Evolutionary conservation across 176 grass and related monocot genomes (phyloP), one percentile per base, ranked within the genome.

Genomic region (Eragrostis curvula): DNA sequence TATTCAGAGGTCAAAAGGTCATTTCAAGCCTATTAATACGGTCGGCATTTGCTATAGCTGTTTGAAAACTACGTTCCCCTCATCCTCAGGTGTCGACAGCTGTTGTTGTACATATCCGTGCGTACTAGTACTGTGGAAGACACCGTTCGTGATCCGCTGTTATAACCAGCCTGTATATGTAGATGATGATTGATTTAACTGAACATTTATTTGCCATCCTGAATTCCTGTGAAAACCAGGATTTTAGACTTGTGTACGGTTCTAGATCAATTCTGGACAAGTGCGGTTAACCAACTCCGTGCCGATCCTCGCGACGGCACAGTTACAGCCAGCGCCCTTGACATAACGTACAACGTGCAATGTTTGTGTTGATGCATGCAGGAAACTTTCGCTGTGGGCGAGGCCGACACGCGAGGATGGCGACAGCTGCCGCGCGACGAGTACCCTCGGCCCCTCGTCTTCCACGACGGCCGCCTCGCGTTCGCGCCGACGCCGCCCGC

Each of bases 381-480:
- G 94, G 86, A 93, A 68, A 76, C 87, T 29, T 78, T 87, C 62
- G 63, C 81, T 32, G 84, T 78, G 51, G 83, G 46, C n/a, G 83
- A 89, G 41, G 53, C 86, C 7, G 94, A 97, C 75, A 83, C 87
- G 86, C 84, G 55, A 12, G 66, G 59, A 43, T 83, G 94, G 90
- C 87, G 73, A 18, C 67, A 51, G 2, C 81, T 97, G 71, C 77
- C 77, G 9, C 44, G 61, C 46, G 73, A 65, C 24, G n/a, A 58
- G 63, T 96, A 93, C 84, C 82, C 70, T 18, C 72, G 81, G 50
- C 80, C 94, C 12, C 68, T 97, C 32, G 73, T 97, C 73, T 97
- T 97, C 88, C 94, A 97, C 76, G 94, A 93, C 75, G 94, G 94
- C 49, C 79, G 94, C 13, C 69, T 97, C 20, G 90, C 90, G 23